phyloP scores from a whole-genome alignment of 257 asterid species.

The Nicotiana undulata region DNA sequence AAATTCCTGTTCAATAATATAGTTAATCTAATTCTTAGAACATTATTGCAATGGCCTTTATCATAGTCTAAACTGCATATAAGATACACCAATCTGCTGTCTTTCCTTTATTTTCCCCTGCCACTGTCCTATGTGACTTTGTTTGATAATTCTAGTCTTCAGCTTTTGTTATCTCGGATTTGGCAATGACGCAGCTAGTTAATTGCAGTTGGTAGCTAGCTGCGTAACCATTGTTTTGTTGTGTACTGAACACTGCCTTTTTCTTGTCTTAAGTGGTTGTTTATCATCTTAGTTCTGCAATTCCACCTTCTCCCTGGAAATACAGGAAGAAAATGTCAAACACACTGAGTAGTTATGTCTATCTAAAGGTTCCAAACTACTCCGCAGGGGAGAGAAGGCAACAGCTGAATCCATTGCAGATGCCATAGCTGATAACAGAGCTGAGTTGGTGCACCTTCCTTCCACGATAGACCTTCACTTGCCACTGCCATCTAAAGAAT shows the following conservation, averaged over 20 bases:
- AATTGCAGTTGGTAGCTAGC: neutral
- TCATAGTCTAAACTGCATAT: neutral
- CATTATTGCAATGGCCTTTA: neutral
- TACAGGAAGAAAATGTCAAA: neutral
- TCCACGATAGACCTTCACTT: slow-evolving; percentile 59
- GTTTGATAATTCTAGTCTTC: neutral
- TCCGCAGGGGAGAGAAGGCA: slow-evolving; percentile 86
- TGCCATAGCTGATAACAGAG: slow-evolving; percentile 86
- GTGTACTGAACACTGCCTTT: neutral
- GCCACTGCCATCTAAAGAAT: slow-evolving; percentile 83
- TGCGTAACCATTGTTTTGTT: neutral
- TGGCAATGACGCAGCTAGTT: neutral
- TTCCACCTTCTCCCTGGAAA: neutral
- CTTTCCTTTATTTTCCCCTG: neutral
- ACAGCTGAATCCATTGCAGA: slow-evolving; percentile 83
- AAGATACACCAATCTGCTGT: neutral
- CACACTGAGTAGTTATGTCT: neutral
- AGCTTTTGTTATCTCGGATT: neutral
- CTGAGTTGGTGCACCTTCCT: slow-evolving; percentile 92
- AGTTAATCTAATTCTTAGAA: neutral
- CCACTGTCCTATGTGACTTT: neutral
- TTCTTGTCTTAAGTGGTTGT: neutral
- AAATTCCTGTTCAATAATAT: neutral
- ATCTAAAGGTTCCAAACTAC: slow-evolving; percentile 7
- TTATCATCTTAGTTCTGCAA: neutral